These are phyloP conservation scores for Teratosphaeria destructans DNA, from an alignment of 2,329 filamentous ascomycete species.

Conservation along the genomic window DNA sequence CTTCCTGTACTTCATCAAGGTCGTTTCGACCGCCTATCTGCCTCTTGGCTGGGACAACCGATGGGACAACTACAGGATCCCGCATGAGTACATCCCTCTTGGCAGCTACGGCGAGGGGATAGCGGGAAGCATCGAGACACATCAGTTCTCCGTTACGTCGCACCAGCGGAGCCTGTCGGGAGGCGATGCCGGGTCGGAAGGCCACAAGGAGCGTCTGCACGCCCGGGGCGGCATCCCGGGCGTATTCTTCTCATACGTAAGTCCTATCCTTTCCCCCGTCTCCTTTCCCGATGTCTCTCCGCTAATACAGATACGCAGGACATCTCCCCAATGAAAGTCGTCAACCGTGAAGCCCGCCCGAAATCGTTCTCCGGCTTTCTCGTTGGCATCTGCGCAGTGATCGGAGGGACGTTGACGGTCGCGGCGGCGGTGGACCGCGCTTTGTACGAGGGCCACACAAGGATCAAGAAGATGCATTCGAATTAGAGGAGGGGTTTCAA, in stretches of 20 bases:
- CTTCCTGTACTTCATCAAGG: conserved; percentile 99
- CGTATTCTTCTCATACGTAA: conserved; percentile 95
- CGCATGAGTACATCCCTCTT: conserved; percentile 47
- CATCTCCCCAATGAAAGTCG: conserved; percentile 98
- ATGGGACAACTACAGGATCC: conserved; percentile 25
- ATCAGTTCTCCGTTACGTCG: conserved; percentile 96
- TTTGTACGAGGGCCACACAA: conserved; percentile 75
- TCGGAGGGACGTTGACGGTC: conserved; percentile 90
- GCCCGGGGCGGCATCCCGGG: conserved; percentile 87
- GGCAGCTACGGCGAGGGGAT: conserved; percentile 56
- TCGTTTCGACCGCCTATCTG: conserved; percentile 90
- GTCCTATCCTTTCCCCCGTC: conserved; percentile 25
- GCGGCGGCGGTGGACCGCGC: conserved; percentile 87
- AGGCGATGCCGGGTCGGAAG: conserved; percentile 74
- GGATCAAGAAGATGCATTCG: conserved; percentile 76
- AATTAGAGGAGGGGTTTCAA: conserved; percentile 29
- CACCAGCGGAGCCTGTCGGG: conserved; percentile 82
- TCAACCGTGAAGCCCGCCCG: conserved; percentile 82
- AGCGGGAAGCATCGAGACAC: conserved; percentile 83
- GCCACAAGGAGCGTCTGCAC: conserved; percentile 85
- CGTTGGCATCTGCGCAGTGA: conserved; percentile 85
- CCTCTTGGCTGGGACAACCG: conserved; percentile 77
- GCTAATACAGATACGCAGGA: conserved; percentile 38
- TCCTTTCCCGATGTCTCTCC: too few species aligned
- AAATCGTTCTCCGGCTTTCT: conserved; percentile 91